Percentiles rank a stretch among this genome's conserved stretches.
phyloP scores from a whole-genome alignment of 2,329 filamentous ascomycete genomes.

The Cladophialophora immunda region DNA sequence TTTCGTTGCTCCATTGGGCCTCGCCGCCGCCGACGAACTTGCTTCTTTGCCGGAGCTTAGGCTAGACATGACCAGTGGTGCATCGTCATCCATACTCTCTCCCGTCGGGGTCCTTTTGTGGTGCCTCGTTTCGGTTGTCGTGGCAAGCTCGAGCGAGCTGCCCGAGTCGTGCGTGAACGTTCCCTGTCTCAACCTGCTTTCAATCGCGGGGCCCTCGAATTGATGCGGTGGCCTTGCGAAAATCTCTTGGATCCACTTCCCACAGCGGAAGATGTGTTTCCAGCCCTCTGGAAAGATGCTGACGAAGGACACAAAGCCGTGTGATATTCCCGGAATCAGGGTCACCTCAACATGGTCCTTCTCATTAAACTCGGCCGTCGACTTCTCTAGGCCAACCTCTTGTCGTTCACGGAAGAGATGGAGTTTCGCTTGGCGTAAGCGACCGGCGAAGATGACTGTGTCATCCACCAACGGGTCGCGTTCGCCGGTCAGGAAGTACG shows the following conservation, averaged over 20 bases:
- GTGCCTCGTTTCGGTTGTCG: constrained; percentile 36
- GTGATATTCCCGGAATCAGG: constrained; percentile 86
- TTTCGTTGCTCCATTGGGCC: neutral
- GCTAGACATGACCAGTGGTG: constrained; percentile 42
- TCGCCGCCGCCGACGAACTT: neutral
- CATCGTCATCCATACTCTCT: constrained; percentile 63
- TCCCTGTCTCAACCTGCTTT: constrained; percentile 39
- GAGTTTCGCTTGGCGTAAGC: constrained; percentile 80
- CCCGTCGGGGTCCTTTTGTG: constrained; percentile 47
- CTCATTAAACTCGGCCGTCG: constrained; percentile 70
- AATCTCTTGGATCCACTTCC: constrained; percentile 81
- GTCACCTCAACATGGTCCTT: constrained; percentile 81
- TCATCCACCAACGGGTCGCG: constrained; percentile 95
- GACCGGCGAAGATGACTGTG: constrained; percentile 92
- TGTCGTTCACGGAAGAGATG: constrained; percentile 64
- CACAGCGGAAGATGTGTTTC: constrained; percentile 82
- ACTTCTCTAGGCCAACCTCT: constrained; percentile 64
- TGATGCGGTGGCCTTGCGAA: constrained; percentile 65
- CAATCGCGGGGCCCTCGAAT: constrained; percentile 49
- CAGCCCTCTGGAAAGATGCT: constrained; percentile 87
- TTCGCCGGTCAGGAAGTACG: constrained; percentile 92
- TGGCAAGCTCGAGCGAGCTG: constrained; percentile 27
- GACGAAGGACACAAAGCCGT: constrained; percentile 94
- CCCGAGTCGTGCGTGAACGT: constrained; percentile 30
- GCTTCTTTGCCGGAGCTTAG: constrained; percentile 23